Evolutionary conservation across 495 filamentous ascomycete genomes (phyloP), one percentile per base, ranked within the genome.

Genomic region (Daldinia loculata): DNA sequence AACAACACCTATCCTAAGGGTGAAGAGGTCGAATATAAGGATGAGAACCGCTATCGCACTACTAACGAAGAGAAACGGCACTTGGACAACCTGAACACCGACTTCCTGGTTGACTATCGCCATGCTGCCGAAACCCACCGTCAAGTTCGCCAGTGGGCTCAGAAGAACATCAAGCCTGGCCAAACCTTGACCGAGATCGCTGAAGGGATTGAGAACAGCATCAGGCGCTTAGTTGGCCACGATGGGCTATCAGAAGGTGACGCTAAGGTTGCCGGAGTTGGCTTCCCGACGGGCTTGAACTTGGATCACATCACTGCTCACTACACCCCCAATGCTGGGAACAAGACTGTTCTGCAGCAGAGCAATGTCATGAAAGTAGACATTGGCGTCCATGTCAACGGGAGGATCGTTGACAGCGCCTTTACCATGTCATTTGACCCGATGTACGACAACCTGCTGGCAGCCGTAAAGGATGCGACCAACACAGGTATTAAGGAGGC

Each of bases 331-430:
- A 97, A 96, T 80, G 89, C 93, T n/a, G 93, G 93, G 59, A 92
- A 92, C 79, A 95, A 96, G 81, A 90, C 90, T 73, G 83, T 94
- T 34, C 80, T 97, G 63, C 85, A 92, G 74, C 80, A 95, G 59
- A 89, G 89, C 53, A 93, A 97, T 80, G 93, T 97, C 32, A 90
- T 97, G 91, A 97, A 94, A 78, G 91, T 97, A 48, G 94, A 97
- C 78, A 93, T 97, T 66, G 94, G 94, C 39, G 92, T 95, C 8
- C 94, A 97, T 70, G 87, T 97, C 74, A 95, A 94, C 75, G 94
- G 94, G 8, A 86, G 91, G 60, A 97, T 97, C 75, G 92, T 97
- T 27, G 94, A 97, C 81, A 94, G 91, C 78, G 94, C 94, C 5
- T 97, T 97, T 78, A 97, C 94, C 12, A 86, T 97, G 84, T 84